Evolutionary conservation across 2,329 filamentous ascomycete species (phyloP).

Genomic region (Exophiala alcalophila): DNA sequence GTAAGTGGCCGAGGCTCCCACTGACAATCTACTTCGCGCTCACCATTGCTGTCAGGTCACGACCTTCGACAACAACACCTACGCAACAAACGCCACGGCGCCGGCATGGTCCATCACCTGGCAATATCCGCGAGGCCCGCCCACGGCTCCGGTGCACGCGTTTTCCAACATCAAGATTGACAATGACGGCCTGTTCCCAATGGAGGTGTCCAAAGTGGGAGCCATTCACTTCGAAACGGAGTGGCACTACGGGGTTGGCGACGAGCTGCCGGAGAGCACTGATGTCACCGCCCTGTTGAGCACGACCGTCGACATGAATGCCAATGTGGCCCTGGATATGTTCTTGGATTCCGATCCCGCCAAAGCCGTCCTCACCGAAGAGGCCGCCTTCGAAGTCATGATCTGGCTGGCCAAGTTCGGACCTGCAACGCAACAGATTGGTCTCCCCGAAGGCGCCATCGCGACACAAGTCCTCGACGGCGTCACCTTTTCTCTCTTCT

Average conservation of each 20-base stretch:
- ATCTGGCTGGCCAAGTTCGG: slow-evolving; percentile 55
- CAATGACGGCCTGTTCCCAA: slow-evolving; percentile 44
- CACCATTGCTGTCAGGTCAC: slow-evolving; percentile 42
- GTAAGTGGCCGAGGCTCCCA: slow-evolving; percentile 44
- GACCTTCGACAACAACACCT: slow-evolving; percentile 51
- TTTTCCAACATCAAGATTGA: slow-evolving; percentile 55
- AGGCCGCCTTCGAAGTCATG: slow-evolving; percentile 53
- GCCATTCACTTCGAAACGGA: slow-evolving; percentile 46
- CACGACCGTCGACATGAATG: slow-evolving; percentile 52
- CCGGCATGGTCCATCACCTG: slow-evolving; percentile 55
- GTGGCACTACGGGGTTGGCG: slow-evolving; percentile 53
- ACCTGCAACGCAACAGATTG: slow-evolving; percentile 49
- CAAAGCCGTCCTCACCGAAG: slow-evolving; percentile 40
- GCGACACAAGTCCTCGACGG: slow-evolving; percentile 41
- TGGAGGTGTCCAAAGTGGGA: slow-evolving; percentile 40
- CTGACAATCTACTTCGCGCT: too few relatives aligned
- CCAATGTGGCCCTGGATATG: slow-evolving; percentile 60
- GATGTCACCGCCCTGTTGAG: slow-evolving; percentile 37
- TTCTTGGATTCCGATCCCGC: slow-evolving; percentile 51
- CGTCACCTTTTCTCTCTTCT: slow-evolving; percentile 46
- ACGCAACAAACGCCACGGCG: slow-evolving; percentile 46
- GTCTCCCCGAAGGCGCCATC: slow-evolving; percentile 36
- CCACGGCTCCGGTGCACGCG: slow-evolving; percentile 51
- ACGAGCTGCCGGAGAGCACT: slow-evolving; percentile 39
- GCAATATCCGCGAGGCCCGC: slow-evolving; percentile 47